Evolutionary conservation across 2,329 filamentous ascomycete genomes (phyloP).

Genomic region (Colletotrichum sp.): DNA sequence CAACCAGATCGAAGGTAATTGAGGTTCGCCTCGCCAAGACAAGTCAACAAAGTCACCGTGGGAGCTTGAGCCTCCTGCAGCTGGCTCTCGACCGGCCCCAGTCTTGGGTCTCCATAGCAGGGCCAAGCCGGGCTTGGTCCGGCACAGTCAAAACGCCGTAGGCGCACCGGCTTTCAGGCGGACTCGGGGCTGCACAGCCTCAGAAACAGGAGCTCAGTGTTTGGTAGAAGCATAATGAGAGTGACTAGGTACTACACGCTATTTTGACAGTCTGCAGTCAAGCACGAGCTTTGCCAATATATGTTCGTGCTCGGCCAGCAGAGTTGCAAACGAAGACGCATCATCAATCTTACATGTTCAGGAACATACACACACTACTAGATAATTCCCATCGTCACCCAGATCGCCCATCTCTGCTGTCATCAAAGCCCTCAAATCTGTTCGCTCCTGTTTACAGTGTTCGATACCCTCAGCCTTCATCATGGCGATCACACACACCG

Average conservation of each 20-base stretch:
- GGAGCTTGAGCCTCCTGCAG: not conserved
- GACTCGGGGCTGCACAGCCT: not conserved
- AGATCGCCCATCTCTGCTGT: not conserved
- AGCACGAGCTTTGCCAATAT: not conserved
- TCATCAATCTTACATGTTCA: not conserved
- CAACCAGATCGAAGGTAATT: not conserved
- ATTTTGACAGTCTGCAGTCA: not conserved
- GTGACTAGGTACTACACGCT: not conserved
- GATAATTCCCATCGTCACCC: not conserved
- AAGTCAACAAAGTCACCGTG: not conserved
- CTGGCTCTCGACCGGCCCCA: not conserved
- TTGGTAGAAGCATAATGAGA: not conserved
- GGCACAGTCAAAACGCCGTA: not conserved
- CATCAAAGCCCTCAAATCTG: not conserved
- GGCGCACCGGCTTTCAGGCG: not conserved
- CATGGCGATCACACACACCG: not conserved
- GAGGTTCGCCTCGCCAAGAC: not conserved
- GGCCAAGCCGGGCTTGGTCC: not conserved
- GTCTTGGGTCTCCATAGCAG: not conserved
- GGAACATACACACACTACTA: not conserved
- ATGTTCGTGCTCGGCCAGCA: not conserved
- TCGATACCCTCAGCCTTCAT: not conserved
- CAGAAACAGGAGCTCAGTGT: not conserved
- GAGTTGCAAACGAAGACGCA: fast-evolving
- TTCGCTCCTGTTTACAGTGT: not conserved